Evolutionary conservation across 129 eudicot species (phyloP).

Genomic region (Flaveria linearis): DNA sequence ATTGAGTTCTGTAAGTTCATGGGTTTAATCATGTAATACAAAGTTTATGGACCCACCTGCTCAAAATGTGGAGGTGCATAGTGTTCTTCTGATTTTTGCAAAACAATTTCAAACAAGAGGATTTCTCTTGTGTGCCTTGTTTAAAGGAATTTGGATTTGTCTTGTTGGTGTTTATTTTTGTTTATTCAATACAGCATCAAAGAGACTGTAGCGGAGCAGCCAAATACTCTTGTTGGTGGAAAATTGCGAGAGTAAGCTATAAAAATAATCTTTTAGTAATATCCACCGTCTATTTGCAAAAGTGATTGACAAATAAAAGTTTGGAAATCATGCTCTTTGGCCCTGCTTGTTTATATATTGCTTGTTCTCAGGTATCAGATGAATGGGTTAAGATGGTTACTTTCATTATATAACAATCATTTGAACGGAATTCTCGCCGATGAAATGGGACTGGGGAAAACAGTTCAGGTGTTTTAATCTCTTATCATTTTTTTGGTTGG

Average conservation of each 20-base stretch:
- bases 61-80: neutral
- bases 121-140: neutral
- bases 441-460: constrained; percentile 99
- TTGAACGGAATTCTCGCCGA: constrained; percentile 97
- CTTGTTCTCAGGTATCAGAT: constrained; percentile 76
- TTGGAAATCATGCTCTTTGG: constrained; percentile 22
- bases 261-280: constrained; percentile 16
- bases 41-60: neutral
- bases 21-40: neutral
- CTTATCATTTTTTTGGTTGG: neutral
- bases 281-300: neutral
- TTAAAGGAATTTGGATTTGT: neutral
- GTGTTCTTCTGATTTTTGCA: neutral
- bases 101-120: neutral
- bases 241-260: constrained; percentile 87
- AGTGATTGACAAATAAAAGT: neutral
- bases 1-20: neutral
- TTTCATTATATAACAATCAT: constrained; percentile 93
- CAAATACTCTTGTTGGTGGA: constrained; percentile 77
- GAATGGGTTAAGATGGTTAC: constrained; percentile 96
- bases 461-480: constrained; percentile 76
- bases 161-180: neutral
- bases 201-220: constrained; percentile 83
- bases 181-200: constrained; percentile 62
- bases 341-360: constrained; percentile 11